Base-by-base conservation (phyloP, 768 basidiomycete species). In the Kwoniella heveanensis region DNA sequence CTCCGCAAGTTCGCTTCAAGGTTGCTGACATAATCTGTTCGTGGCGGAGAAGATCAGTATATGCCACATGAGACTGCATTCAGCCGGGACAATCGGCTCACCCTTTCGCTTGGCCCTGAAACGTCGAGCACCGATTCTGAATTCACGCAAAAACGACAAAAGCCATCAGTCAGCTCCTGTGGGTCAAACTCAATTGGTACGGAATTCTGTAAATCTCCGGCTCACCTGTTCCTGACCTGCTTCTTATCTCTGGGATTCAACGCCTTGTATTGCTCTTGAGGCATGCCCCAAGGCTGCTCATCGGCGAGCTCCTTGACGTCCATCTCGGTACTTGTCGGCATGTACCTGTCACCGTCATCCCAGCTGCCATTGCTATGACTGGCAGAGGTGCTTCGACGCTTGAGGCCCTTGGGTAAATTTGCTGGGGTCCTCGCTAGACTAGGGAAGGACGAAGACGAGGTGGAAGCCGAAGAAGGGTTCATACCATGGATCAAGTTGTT, bases 261-360 rank as follows among this genome's bases (percentile, higher is more conserved):
- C n/a, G 70, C 71, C 39, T 70, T 70, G 53, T 77, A 77, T 44
- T 71, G 58, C 1, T 70, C 70, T 49, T 74, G 73, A 7, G 75
- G 75, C 73, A 77, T 77, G 17, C 73, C 75, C 75, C 75, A 77
- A 5, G 70, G 72, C 56, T 74, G 66, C 22, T 62, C 54, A 47
- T 51, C 56, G 19, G 7, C 37, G 26, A 64, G n/a, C 52, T 56
- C 65, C 58, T 29, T 46, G 12, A 2, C 25, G 1, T 61, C 67
- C 22, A 53, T 51, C 46, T 59, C 54, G 24, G 52, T 63, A 27
- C 56, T 58, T 24, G 29, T 32, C 5, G 63, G 57, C 29, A 61
- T 39, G 8, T 29, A 62, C 13, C 44, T 29, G 15, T 57, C 44
- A 22, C 58, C 55, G 22, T 70, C 71, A 47, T 70, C 66, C 72